Conservation (phyloP, 2,329 filamentous ascomycete genomes). For the Sclerotinia minor region DNA sequence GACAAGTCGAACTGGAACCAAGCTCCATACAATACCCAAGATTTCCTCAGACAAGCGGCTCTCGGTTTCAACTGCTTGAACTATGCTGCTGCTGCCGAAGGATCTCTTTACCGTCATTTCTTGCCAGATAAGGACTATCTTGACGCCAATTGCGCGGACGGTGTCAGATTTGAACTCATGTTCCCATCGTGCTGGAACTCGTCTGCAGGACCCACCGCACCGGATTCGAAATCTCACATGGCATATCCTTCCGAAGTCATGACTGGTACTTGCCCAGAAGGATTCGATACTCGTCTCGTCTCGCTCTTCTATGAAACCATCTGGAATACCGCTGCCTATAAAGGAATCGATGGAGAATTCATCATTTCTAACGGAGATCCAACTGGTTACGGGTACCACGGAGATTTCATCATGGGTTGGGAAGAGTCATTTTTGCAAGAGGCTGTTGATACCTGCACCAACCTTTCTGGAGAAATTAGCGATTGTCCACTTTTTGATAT, state of each 20-base stretch:
- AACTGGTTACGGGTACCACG: conserved; percentile 76
- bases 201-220: conserved; percentile 52
- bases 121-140: conserved; percentile 78
- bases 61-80: conserved; percentile 95
- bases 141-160: conserved; percentile 78
- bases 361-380: conserved; percentile 76
- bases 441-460: conserved; percentile 76
- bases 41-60: conserved; percentile 73
- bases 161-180: conserved; percentile 79
- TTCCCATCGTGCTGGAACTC: conserved; percentile 92
- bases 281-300: conserved; percentile 66
- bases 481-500: conserved; percentile 73
- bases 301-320: conserved; percentile 86
- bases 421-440: conserved; percentile 65
- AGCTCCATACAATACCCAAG: conserved; percentile 59
- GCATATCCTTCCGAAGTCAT: conserved; percentile 78
- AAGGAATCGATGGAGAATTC: conserved; percentile 64
- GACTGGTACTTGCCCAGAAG: conserved; percentile 71
- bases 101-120: conserved; percentile 77
- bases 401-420: conserved; percentile 81
- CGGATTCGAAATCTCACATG: conserved; percentile 64
- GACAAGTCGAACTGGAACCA: conserved; percentile 68
- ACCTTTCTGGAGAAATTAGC: conserved; percentile 62
- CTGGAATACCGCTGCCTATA: conserved; percentile 70
- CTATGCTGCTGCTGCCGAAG: conserved; percentile 56